These are phyloP conservation scores for Helminthosporium solani DNA, from an alignment of 2,329 filamentous ascomycete species.

Conservation along the genomic window DNA sequence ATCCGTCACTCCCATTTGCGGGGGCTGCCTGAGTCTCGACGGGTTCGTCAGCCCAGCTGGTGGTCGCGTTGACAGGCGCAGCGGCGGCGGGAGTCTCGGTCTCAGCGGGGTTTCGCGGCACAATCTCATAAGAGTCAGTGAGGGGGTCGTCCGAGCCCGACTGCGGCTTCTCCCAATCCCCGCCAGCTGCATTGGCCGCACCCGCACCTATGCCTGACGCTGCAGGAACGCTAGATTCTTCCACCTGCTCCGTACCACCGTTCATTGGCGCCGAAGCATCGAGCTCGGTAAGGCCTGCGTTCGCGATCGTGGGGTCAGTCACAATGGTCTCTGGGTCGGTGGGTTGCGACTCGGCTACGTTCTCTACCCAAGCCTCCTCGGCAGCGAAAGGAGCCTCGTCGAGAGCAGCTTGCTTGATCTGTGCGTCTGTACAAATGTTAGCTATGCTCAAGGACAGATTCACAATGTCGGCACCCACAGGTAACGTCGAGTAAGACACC, in stretches of 20 bases:
- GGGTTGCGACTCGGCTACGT: constrained; percentile 49
- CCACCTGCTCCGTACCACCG: constrained; percentile 26
- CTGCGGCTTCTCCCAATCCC: constrained; percentile 63
- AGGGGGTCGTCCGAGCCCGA: constrained; percentile 51
- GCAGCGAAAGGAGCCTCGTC: constrained; percentile 56
- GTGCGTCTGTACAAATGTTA: constrained; percentile 49
- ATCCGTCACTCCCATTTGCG: constrained; percentile 60
- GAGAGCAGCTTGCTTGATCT: constrained; percentile 57
- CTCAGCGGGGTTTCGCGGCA: constrained; percentile 72
- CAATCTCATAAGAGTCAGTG: constrained; percentile 72
- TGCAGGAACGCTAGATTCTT: constrained; percentile 33
- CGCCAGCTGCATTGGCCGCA: constrained; percentile 58
- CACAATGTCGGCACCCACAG: constrained; percentile 56
- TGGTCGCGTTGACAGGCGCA: constrained; percentile 60
- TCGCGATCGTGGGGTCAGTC: constrained; percentile 66
- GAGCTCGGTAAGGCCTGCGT: constrained; percentile 69
- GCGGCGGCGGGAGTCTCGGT: constrained; percentile 63
- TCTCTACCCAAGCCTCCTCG: constrained; percentile 52
- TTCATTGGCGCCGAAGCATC: constrained; percentile 44
- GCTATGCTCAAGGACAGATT: constrained; percentile 1
- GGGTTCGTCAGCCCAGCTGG: constrained; percentile 78
- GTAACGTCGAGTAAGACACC: constrained; percentile 67
- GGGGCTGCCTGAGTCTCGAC: constrained; percentile 31
- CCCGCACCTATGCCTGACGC: constrained; percentile 44
- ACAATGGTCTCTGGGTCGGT: constrained; percentile 38